phyloP scores from a whole-genome alignment of 2,329 filamentous ascomycete species.

The Aspergillus awamori region DNA sequence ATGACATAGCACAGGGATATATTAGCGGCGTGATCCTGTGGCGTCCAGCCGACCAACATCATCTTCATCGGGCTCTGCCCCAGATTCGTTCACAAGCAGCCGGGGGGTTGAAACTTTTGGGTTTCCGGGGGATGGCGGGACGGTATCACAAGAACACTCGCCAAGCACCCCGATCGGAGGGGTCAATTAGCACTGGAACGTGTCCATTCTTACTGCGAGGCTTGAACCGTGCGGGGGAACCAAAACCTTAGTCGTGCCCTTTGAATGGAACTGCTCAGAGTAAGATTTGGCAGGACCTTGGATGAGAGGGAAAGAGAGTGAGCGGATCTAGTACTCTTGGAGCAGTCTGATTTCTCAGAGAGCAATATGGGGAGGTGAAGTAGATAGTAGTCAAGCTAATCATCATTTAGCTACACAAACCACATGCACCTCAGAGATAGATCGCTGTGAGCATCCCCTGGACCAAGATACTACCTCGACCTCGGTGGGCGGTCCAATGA shows the following conservation, averaged over 20 bases:
- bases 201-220: neutral
- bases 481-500: neutral
- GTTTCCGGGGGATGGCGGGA: neutral
- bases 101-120: neutral
- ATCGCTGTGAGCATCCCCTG: neutral
- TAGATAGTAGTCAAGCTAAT: neutral
- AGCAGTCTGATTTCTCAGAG: neutral
- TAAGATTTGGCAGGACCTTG: neutral
- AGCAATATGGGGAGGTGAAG: too few species aligned
- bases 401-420: neutral
- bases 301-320: neutral
- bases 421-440: neutral
- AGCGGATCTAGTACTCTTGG: neutral
- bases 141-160: constrained; percentile 3
- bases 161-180: constrained; percentile 7
- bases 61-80: neutral
- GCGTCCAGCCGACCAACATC: neutral
- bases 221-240: constrained; percentile 9
- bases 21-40: too few species aligned
- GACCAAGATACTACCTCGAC: neutral
- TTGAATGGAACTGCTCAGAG: neutral
- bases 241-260: constrained; percentile 1
- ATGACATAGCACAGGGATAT: neutral
- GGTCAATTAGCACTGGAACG: neutral
- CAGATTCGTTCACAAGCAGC: neutral